Percentiles rank a stretch among this genome's conserved stretches.
These are phyloP conservation scores for Malassezia obtusa DNA, from an alignment of 1,284 basidiomycete genomes.

Conservation along the genomic window DNA sequence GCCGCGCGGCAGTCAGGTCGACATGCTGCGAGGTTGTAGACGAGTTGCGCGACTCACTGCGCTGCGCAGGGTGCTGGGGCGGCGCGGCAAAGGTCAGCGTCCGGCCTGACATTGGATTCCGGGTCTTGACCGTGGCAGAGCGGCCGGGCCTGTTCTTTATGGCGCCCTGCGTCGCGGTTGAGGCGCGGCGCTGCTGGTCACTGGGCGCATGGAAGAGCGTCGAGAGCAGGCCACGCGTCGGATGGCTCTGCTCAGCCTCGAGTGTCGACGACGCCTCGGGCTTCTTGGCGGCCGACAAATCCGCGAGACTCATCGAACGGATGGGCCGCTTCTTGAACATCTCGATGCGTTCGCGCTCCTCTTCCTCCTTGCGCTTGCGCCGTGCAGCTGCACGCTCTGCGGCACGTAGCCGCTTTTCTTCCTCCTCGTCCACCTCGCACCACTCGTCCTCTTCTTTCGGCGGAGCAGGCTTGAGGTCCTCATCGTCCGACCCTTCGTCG, in stretches of 20 bases:
- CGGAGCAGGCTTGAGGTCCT: constrained; percentile 17
- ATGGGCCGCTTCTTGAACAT: constrained; percentile 69
- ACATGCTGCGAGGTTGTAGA: not conserved
- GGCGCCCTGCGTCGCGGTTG: too few relatives aligned
- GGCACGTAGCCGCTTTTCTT: constrained; percentile 25
- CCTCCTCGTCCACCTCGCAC: constrained; percentile 46
- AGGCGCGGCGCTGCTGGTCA: not conserved
- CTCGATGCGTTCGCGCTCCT: constrained; percentile 58
- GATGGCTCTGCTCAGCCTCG: not conserved
- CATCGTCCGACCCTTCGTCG: constrained; percentile 34
- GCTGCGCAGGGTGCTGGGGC: not conserved
- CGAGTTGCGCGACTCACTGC: not conserved
- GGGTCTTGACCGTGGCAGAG: not conserved
- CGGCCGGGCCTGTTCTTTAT: too few relatives aligned
- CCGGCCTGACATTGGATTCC: not conserved
- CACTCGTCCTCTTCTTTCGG: constrained; percentile 36
- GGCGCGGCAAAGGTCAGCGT: constrained; percentile 1
- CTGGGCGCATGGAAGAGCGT: constrained; percentile 38
- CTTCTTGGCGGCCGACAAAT: constrained; percentile 19
- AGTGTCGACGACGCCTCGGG: constrained; percentile 14
- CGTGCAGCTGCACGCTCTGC: constrained; percentile 48
- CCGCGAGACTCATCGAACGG: constrained; percentile 39
- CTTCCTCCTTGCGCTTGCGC: constrained; percentile 53
- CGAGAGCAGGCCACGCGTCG: constrained; percentile 36
- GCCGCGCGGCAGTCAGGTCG: not conserved